Base-by-base conservation (phyloP, 768 basidiomycete species). In the Boletus patriciae region DNA sequence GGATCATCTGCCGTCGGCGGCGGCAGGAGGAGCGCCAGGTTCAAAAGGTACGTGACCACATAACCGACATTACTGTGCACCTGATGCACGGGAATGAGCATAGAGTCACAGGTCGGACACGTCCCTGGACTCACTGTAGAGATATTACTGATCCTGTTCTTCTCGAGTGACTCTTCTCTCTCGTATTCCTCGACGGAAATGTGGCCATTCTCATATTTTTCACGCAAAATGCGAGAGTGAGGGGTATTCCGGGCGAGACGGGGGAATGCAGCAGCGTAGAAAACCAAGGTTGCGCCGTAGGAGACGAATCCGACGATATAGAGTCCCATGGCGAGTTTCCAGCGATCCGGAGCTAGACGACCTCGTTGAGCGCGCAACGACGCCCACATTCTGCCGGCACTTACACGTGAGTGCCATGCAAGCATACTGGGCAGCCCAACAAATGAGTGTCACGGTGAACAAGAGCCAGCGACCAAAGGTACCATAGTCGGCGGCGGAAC, bases 141-240 rank as follows among this genome's bases (percentile, higher is more conserved):
- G 60, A 92, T 88, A 63, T 91, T 92, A 65, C 90, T 90, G 55
- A 94, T 88, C 59, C 85, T 75, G 58, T 91, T 94, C 79, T 91
- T 91, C 74, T 92, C 88, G 43, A 92, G 63, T 33, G 86, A 88
- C 63, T 92, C 89, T 64, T 89, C 89, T 18, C 60, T 66, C 63
- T 92, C 90, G 60, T 87, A 91, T 59, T 80, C 85, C 52, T 86
- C 86, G 15, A 73, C 70, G 0, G 76, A 63, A 12, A 86, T 83
- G 56, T 86, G 81, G 0, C 87, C 86, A 0, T 74, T 76, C 47
- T 86, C 84, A 52, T 80, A 84, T 61, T 77, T 80, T 47, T 79
- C 80, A 36, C 77, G 75, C 4, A 91, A 70, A 3, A 69, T 69
- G 15, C 84, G 80, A 5, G 89, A 76, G 60, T 81, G 85, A 4